Evolutionary conservation across 164 flowering plant genomes (phyloP).

Genomic region (Vitis vinifera): ASM3070453v1 NC_081821.1:12385501-12386000

Average conservation of each 20-base stretch:
- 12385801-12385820: neutral
- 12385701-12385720: neutral
- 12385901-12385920: neutral
- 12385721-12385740: neutral
- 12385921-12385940: neutral
- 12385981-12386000: neutral
- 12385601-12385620: neutral
- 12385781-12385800: neutral
- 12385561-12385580: neutral
- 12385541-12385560: too few species aligned
- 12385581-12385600: neutral
- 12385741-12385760: too few species aligned
- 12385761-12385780: neutral
- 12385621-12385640: neutral
- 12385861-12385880: neutral
- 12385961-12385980: neutral
- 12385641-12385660: neutral
- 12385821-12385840: neutral
- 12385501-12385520: too few species aligned
- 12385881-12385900: neutral
- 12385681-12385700: neutral
- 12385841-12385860: neutral
- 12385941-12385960: neutral
- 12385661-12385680: neutral
- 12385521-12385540: too few species aligned